Base-by-base conservation (phyloP, 2,329 filamentous ascomycete species). In the Dothideomycetes sp. region DNA sequence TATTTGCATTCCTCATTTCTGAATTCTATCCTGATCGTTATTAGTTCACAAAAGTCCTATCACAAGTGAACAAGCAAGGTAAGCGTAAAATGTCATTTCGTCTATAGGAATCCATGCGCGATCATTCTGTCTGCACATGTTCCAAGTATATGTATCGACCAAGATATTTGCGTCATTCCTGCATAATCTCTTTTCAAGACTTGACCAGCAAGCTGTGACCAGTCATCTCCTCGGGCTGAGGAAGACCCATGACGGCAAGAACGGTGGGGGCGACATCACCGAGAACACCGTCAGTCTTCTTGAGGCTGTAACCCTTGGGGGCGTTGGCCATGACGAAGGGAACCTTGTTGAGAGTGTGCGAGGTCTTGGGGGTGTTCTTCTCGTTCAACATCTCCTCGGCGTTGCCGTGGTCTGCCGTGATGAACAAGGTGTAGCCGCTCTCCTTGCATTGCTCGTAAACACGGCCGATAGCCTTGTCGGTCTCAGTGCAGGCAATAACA, bases 331-430 rank as follows among this genome's bases (percentile, higher is more conserved):
- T 94, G 65, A 96, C 78, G 61, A 98, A 89, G 8, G 91, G 91
- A 39, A 98, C 91, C 64, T 91, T 91, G 76, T 98, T 98, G 51
- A 83, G 88, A 32, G 91, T 98, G 73, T 98, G 91, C 37, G 84
- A 89, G 7, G 91, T 98, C 78, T 98, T 98, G 54, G 91, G 91
- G 61, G 86, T 94, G 62, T 88, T 87, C 62, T 95, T 84, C 53
- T 84, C 70, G 60, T 87, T 96, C 66, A 96, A 82, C 91, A 98
- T 98, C 71, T 98, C 91, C 70, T 98, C 91, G 43, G 91, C 91
- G 59, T 98, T 98, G 57, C 73, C 91, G 67, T 98, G 91, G 64
- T 98, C 91, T 20, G 89, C 74, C 5, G 91, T 98, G 63, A 98
- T 82, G 70, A 96, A 96, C 31, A 98, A 78, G 44, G 91, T 71